Percentiles rank a stretch among this genome's conserved stretches.
These are phyloP conservation scores for Brassica cretica DNA, from an alignment of 345 rosid species.

Conservation along the genomic window DNA sequence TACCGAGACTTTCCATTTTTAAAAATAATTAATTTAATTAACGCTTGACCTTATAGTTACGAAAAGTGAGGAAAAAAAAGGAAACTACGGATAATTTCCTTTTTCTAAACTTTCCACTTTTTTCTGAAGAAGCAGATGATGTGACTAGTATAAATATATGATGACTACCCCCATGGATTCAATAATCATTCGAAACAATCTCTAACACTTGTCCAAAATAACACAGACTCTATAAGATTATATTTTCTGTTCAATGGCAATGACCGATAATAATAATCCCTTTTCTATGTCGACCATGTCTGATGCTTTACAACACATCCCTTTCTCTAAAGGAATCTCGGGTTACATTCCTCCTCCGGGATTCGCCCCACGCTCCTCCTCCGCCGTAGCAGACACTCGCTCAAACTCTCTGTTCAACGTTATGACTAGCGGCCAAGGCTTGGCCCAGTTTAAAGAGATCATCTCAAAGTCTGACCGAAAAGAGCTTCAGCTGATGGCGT, in stretches of 20 bases:
- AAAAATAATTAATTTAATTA: background rate
- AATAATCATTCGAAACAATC: background rate
- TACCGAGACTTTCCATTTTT: background rate
- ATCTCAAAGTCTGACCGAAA: background rate
- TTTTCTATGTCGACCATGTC: slow-evolving; percentile 16
- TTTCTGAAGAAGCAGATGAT: background rate
- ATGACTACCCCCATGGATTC: background rate
- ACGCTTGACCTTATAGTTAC: background rate
- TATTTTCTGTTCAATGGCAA: background rate
- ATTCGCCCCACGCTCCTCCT: slow-evolving; percentile 14
- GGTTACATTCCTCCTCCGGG: slow-evolving; percentile 14
- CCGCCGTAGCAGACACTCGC: background rate
- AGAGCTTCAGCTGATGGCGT: background rate
- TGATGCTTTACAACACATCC: background rate
- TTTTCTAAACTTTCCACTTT: background rate
- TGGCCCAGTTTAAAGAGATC: background rate
- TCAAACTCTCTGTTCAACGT: background rate
- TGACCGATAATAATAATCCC: slow-evolving; percentile 38
- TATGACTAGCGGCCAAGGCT: background rate
- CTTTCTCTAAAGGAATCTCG: slow-evolving; percentile 2
- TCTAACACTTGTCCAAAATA: background rate
- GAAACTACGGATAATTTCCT: background rate
- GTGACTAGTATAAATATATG: background rate
- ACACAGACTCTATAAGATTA: background rate
- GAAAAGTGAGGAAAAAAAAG: background rate